Evolutionary conservation across 495 filamentous ascomycete genomes (phyloP), one percentile per base, ranked within the genome.

Genomic region (Poronia punctata): DNA sequence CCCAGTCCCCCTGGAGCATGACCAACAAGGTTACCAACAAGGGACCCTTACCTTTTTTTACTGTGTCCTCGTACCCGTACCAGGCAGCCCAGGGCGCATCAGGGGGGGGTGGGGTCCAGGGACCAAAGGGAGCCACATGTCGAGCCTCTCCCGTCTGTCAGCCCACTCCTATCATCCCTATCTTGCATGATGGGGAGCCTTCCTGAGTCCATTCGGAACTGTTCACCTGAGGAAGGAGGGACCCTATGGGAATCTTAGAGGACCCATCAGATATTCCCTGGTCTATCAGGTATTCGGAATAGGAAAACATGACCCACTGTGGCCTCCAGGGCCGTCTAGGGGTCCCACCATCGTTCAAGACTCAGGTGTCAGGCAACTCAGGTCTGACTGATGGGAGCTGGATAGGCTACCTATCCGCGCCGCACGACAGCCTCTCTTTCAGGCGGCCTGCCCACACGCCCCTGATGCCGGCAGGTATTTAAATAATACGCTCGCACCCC

Each of bases 281-380:
- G n/a, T n/a, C n/a, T n/a, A n/a, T n/a, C 31, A 1, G 22, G 24
- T 32, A 31, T 22, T 45, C 28, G 20, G 27, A 32, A 33, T 20
- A 20, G 42, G 33, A 16, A 29, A 17, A 15, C 24, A 10, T 8
- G 14, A 26, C 35, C 35, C 35, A 38, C 42, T 32, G 37, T 17
- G 20, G 15, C 21, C 17, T 14, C 31, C 30, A 34, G 7, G 14
- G 8, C 10, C 10, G 5, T 33, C n/a, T n/a, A n/a, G 26, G 26
- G 14, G 28, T 24, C 19, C 42, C 42, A 45, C 42, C 14, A 29
- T 17, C 25, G 24, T 24, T 35, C 42, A 35, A 38, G 26, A 45
- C 15, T n/a, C n/a, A n/a, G n/a, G n/a, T 17, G 34, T 33, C 42
- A 37, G 35, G 28, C 26, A 45, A 45, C 34, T 45, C 42, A 38